phyloP scores from a whole-genome alignment of 768 basidiomycete genomes.

The Russula dissimulans region DNA sequence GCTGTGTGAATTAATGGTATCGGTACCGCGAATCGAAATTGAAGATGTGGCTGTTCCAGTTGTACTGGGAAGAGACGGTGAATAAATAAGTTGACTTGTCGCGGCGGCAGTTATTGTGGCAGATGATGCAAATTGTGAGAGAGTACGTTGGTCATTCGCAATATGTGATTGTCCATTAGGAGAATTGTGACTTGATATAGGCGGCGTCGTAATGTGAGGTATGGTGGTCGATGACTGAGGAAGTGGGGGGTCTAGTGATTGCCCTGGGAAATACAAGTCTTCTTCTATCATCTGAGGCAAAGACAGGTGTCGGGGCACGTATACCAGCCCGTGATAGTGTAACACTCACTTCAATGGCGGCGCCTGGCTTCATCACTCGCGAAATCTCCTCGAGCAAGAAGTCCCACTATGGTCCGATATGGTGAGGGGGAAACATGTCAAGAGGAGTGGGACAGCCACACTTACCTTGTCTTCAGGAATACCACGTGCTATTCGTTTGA shows the following conservation, averaged over 20 bases:
- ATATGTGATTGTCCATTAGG: background rate
- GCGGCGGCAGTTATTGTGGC: background rate
- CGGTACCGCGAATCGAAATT: background rate
- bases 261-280: conserved; percentile 65
- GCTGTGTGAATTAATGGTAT: background rate
- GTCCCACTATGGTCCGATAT: conserved; percentile 45
- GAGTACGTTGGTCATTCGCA: background rate
- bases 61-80: background rate
- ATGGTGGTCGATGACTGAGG: conserved; percentile 12
- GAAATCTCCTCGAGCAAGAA: conserved; percentile 55
- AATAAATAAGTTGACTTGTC: background rate
- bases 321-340: background rate
- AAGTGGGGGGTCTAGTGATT: conserved; percentile 25
- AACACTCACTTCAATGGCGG: conserved; percentile 50
- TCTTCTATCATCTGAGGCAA: conserved; percentile 54
- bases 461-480: conserved; percentile 67
- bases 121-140: background rate
- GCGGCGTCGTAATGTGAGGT: background rate
- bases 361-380: conserved; percentile 67
- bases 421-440: background rate
- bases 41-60: background rate
- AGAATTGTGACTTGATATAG: background rate
- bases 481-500: conserved; percentile 62
- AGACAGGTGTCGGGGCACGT: background rate
- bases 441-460: background rate